phyloP scores from a whole-genome alignment of 1,139 yeast genomes.

The Blastobotrys aristatus region DNA sequence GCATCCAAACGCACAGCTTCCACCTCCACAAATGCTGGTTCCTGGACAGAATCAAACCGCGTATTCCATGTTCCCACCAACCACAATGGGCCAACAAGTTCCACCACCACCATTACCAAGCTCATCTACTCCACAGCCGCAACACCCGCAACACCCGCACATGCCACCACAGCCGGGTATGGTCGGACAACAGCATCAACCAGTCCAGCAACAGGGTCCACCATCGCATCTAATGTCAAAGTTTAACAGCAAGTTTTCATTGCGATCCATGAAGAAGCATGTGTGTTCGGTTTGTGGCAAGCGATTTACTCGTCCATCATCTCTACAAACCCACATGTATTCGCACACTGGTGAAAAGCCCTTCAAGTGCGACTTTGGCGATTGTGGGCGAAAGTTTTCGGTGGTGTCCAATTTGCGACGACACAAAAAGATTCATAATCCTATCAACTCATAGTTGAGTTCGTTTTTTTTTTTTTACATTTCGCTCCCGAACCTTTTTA shows the following conservation, averaged over 20 bases:
- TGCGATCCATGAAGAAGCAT: constrained; percentile 31
- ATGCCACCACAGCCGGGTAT: not conserved
- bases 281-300: constrained; percentile 68
- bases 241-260: constrained; percentile 26
- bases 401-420: constrained; percentile 80
- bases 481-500: not conserved
- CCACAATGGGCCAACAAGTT: not conserved
- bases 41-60: too few species aligned
- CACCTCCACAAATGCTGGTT: constrained; percentile 16
- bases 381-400: constrained; percentile 66
- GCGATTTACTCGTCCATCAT: constrained; percentile 74
- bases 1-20: constrained; percentile 7
- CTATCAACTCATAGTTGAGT: constrained; percentile 29
- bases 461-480: not conserved
- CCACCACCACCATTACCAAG: constrained; percentile 1
- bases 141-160: not conserved
- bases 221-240: constrained; percentile 30
- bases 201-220: constrained; percentile 13
- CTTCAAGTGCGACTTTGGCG: constrained; percentile 58
- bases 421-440: constrained; percentile 59
- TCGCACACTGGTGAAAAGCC: constrained; percentile 88
- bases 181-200: not conserved
- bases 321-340: constrained; percentile 72
- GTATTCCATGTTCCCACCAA: constrained; percentile 8
- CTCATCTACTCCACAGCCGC: constrained; percentile 1